A percentile compares a stretch with the other conserved stretches of the same genome.
Conservation (phyloP, 1,284 basidiomycete species). For the Wallemia hederae region DNA sequence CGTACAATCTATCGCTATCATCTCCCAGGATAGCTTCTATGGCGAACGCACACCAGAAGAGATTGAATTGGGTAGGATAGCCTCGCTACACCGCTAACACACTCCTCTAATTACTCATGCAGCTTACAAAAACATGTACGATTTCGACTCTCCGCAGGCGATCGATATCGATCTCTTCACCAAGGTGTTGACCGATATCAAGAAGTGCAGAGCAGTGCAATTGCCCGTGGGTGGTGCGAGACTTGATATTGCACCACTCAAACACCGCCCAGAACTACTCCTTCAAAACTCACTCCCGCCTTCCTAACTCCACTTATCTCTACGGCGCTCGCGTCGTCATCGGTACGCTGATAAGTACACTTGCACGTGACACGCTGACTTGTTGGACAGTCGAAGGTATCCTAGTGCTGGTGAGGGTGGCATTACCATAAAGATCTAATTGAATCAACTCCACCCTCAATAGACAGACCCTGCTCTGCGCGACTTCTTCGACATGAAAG, state of each 20-base stretch:
- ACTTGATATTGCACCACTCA: background rate
- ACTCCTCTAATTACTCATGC: background rate
- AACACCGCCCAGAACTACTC: conserved; percentile 16
- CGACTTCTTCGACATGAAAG: conserved; percentile 16
- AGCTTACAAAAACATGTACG: conserved; percentile 12
- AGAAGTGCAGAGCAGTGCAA: conserved; percentile 12
- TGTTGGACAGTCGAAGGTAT: conserved; percentile 14
- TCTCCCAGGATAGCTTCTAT: conserved; percentile 17
- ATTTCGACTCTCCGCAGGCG: conserved; percentile 17
- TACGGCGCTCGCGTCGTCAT: conserved; percentile 17
- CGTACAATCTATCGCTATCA: conserved; percentile 9
- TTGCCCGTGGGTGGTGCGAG: background rate
- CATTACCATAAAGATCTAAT: background rate
- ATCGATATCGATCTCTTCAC: conserved; percentile 16
- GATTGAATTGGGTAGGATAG: conserved; percentile 5
- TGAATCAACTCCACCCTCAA: background rate
- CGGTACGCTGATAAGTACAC: too few relatives aligned
- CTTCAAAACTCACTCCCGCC: conserved; percentile 17
- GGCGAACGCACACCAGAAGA: conserved; percentile 13
- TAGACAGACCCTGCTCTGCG: conserved; percentile 7
- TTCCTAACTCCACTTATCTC: conserved; percentile 15
- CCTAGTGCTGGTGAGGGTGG: conserved; percentile 13
- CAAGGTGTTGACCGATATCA: conserved; percentile 13
- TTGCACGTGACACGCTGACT: too few relatives aligned
- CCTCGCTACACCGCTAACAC: background rate